Base-by-base conservation (phyloP, 495 filamentous ascomycete genomes). In the Elaphomyces granulatus region DNA sequence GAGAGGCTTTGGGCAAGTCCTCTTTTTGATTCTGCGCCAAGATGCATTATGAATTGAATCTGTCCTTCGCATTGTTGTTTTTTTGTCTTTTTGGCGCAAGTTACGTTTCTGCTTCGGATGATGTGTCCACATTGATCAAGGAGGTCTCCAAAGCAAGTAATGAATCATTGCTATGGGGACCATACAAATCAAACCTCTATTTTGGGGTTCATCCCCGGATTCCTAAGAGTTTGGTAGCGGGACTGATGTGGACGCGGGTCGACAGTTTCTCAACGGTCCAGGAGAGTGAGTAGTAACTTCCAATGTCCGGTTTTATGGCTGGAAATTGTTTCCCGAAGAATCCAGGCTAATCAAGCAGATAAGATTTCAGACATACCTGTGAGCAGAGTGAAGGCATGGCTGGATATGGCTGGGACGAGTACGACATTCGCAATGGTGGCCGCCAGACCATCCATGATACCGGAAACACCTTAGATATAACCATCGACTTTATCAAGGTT, bases 361-460 rank as follows among this genome's bases (percentile, higher is more conserved):
- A 60, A 94, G 87, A 77, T 52, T 77, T 95, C 47, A 78, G 90
- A 44, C 82, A 96, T 56, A 93, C 92, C 0, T 98, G 90, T 60
- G 90, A 96, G 54, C 90, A 98, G 57, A 70, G 87, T 54, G 85
- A 94, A 53, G 81, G 79, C 42, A 94, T 98, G 81, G 77, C 77
- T 32, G 87, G 90, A 26, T 98, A 98, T 55, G 90, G 88, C 43
- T 98, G 90, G 90, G 88, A 96, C 46, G 67, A 90, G 50, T 98
- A 92, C 60, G 90, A 96, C 56, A 76, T 83, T 15, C 70, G 90
- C 36, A 77, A 68, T 32, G 90, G 90, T 47, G 90, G 90, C 35
- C 66, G 78, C 16, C 83, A 98, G 64, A 82, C 81, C 15, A 87
- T 98, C 40, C 81, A 86, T 50, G 90, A 98, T 51, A 77, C 72